Evolutionary conservation across 352 stramenopile species (phyloP).

Genomic region (Pythium guiyangense): DNA sequence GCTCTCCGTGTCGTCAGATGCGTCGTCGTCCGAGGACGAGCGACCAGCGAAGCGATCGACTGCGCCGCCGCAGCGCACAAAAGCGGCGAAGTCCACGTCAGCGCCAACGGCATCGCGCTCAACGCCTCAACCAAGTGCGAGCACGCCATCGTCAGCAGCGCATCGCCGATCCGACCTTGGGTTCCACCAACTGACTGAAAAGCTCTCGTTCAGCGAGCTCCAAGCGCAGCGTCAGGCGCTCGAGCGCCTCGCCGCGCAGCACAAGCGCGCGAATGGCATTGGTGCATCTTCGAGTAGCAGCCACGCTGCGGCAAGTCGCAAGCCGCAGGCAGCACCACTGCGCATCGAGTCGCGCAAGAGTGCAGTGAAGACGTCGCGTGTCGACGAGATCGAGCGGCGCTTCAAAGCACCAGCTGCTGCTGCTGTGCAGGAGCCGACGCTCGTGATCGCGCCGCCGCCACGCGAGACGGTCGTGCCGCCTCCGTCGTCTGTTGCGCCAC

Average conservation of each 20-base stretch:
- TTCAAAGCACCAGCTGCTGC: neutral
- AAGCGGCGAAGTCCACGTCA: neutral
- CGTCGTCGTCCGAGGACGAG: neutral
- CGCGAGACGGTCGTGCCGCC: neutral
- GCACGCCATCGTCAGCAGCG: neutral
- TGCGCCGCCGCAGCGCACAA: neutral
- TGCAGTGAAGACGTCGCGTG: constrained; percentile 4
- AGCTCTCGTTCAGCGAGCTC: constrained; percentile 18
- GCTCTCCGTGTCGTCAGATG: neutral
- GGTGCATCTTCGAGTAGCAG: neutral
- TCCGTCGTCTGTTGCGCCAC: neutral
- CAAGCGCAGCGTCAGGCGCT: constrained; percentile 15
- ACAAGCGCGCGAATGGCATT: constrained; percentile 15
- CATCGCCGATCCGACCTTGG: constrained; percentile 3
- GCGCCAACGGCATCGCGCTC: neutral
- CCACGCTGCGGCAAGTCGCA: neutral
- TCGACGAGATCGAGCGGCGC: constrained; percentile 14
- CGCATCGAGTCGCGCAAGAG: constrained; percentile 12
- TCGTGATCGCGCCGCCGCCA: neutral
- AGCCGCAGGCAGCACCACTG: neutral
- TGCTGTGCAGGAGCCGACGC: neutral
- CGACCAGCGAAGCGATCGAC: neutral
- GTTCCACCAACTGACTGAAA: constrained; percentile 9
- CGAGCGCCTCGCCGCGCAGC: constrained; percentile 20
- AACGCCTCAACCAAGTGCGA: neutral